Conservation (phyloP, 352 stramenopile species). For the Thalassiosira hispida region DNA sequence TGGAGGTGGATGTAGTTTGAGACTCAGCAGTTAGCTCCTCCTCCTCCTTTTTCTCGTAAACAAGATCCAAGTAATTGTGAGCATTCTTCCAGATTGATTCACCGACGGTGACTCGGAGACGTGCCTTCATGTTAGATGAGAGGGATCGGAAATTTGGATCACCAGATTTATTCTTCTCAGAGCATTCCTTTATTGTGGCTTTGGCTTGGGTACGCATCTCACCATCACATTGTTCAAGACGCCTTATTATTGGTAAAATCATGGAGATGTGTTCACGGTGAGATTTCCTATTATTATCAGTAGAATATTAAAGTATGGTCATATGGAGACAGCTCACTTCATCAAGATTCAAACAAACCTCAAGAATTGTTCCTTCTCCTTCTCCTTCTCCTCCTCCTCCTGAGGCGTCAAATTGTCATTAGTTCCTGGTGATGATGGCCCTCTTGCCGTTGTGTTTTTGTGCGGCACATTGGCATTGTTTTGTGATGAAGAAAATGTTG, state of each 20-base stretch:
- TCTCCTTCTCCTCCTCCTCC: too few species aligned
- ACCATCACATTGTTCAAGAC: conserved; percentile 77
- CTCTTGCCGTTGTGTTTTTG: too few species aligned
- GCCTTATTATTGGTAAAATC: conserved; percentile 38
- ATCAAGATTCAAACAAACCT: conserved; percentile 81
- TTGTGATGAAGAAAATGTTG: too few species aligned
- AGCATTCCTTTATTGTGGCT: conserved; percentile 79
- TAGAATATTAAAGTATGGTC: too few species aligned
- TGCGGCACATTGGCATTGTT: too few species aligned
- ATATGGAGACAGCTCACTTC: too few species aligned
- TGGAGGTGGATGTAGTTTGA: background rate
- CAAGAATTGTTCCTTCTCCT: conserved; percentile 78
- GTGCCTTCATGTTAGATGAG: conserved; percentile 70
- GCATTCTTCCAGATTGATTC: conserved; percentile 80
- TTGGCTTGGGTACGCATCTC: conserved; percentile 68
- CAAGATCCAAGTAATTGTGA: conserved; percentile 69
- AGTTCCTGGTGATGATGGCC: background rate
- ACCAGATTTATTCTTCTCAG: conserved; percentile 76
- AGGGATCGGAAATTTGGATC: conserved; percentile 72
- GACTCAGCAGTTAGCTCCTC: too few species aligned
- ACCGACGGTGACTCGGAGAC: conserved; percentile 66
- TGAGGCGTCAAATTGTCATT: conserved; percentile 26
- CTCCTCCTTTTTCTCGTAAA: conserved; percentile 40
- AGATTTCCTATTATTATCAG: too few species aligned
- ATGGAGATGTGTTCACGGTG: too few species aligned